phyloP scores from a whole-genome alignment of 1,284 basidiomycete genomes.

The Dichomitus squalens region DNA sequence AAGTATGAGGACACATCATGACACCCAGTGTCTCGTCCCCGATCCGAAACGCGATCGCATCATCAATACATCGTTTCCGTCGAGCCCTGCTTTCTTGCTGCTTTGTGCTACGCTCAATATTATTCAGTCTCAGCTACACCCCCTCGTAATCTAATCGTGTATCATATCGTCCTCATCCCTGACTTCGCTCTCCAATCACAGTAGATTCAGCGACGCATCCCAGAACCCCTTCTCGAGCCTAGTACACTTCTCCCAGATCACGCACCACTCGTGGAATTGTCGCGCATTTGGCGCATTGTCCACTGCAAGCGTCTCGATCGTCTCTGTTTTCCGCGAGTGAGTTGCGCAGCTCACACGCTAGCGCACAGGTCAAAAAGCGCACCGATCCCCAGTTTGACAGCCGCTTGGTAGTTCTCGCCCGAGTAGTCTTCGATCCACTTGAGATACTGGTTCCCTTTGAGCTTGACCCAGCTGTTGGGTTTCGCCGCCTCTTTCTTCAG shows the following conservation, averaged over 20 bases:
- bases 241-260: slow-evolving; percentile 81
- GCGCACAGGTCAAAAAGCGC: slow-evolving; percentile 23
- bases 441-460: slow-evolving; percentile 73
- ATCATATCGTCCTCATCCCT: not conserved
- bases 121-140: not conserved
- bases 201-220: slow-evolving; percentile 74
- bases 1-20: slow-evolving; percentile 13
- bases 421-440: slow-evolving; percentile 87
- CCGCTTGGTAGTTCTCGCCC: slow-evolving; percentile 68
- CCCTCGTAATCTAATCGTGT: slow-evolving; percentile 1
- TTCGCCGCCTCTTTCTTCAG: slow-evolving; percentile 56
- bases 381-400: slow-evolving; percentile 77
- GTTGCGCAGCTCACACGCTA: slow-evolving; percentile 1
- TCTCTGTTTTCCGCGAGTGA: slow-evolving; percentile 42
- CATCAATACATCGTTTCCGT: not conserved
- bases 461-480: slow-evolving; percentile 54
- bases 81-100: not conserved
- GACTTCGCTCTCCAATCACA: slow-evolving; percentile 25
- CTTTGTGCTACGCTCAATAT: not conserved
- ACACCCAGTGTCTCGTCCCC: not conserved
- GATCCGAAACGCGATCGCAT: not conserved
- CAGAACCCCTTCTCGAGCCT: slow-evolving; percentile 87
- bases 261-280: slow-evolving; percentile 68
- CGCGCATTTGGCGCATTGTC: slow-evolving; percentile 65
- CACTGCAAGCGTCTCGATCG: slow-evolving; percentile 61